A percentile compares a stretch with the other conserved stretches of the same genome.
These are phyloP conservation scores for Lavandula angustifolia DNA, from an alignment of 257 asterid genomes.

Conservation along the genomic window DNA sequence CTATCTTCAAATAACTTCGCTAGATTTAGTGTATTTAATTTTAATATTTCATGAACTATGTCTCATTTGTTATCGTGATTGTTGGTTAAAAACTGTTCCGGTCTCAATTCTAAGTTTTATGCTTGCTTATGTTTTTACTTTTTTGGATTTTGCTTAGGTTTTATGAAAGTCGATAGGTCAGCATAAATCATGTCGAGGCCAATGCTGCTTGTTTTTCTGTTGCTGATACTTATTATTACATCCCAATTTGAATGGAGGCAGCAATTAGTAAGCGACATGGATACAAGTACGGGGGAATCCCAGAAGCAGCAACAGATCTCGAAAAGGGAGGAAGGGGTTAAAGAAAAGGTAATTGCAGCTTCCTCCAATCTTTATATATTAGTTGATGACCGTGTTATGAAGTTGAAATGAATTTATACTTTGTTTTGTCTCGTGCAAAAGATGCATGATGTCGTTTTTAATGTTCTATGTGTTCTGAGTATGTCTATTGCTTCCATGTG, in stretches of 20 bases:
- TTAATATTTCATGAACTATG: conserved; percentile 8
- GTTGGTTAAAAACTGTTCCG: not conserved
- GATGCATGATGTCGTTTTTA: not conserved
- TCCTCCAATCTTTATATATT: conserved; percentile 8
- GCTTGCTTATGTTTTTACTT: conserved; percentile 13
- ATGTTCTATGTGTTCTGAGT: conserved; percentile 7
- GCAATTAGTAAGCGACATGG: conserved; percentile 60
- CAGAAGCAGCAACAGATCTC: conserved; percentile 65
- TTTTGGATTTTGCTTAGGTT: conserved; percentile 38
- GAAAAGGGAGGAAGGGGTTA: conserved; percentile 68
- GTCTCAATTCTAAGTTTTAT: conserved; percentile 12
- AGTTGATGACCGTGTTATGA: not conserved
- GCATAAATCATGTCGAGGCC: conserved; percentile 68
- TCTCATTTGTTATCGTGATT: conserved; percentile 4
- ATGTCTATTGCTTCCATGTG: conserved; percentile 13
- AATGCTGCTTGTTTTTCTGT: conserved; percentile 69
- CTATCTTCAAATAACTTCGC: not conserved
- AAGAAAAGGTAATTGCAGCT: conserved; percentile 65
- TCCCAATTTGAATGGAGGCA: conserved; percentile 93
- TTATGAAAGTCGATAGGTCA: conserved; percentile 37
- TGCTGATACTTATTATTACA: conserved; percentile 66
- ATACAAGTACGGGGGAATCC: conserved; percentile 54
- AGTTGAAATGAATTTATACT: conserved; percentile 14
- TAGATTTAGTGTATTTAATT: conserved; percentile 10
- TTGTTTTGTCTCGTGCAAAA: conserved; percentile 8